Evolutionary conservation across 2,329 filamentous ascomycete genomes (phyloP), one percentile per base, ranked within the genome.

Genomic region (Orbilia javanica): DNA sequence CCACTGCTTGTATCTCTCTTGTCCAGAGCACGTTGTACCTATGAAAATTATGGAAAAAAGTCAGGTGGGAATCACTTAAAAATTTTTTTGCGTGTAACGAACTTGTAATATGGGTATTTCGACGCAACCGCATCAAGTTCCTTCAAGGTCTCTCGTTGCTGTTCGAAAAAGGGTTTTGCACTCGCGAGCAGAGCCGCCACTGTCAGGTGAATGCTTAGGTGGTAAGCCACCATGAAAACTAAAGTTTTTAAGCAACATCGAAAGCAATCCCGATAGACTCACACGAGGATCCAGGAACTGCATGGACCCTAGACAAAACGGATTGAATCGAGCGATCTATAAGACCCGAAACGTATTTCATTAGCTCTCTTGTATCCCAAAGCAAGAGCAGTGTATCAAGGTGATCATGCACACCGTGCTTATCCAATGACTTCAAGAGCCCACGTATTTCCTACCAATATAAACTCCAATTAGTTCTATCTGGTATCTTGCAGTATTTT

Each of bases 31-130:
- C 86, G 85, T 97, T 97, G 86, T 96, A 91, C 81, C 89, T 90
- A 11, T 1, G 39, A 15, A 1, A 39, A 31, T 4, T 31, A 29
- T 39, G 20, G 15, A 57, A 34, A n/a, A 1, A 3, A 25, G 20
- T 46, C n/a, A 44, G 46, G 29, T n/a, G 13, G 18, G 22, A 42
- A 7, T 8, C 11, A 60, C 31, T 11, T 52, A 3, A 42, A 42
- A 36, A 36, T 7, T 3, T 11, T 34, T 34, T 34, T 34, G n/a
- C 4, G 44, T 18, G 42, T 1, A 7, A 62, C 73, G n/a, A 36
- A 97, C 88, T 97, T 97, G 90, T 98, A 99, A 87, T 98, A 99
- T 0, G 96, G 95, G 82, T 96, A 91, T 83, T 92, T 88, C 27
- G 93, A 94, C 1, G 94, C 93, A 68, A 93, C 88, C 68, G 87